Evolutionary conservation across 441 rosid genomes (phyloP), one percentile per base, ranked within the genome.

Genomic region (Adansonia grandidieri): DNA sequence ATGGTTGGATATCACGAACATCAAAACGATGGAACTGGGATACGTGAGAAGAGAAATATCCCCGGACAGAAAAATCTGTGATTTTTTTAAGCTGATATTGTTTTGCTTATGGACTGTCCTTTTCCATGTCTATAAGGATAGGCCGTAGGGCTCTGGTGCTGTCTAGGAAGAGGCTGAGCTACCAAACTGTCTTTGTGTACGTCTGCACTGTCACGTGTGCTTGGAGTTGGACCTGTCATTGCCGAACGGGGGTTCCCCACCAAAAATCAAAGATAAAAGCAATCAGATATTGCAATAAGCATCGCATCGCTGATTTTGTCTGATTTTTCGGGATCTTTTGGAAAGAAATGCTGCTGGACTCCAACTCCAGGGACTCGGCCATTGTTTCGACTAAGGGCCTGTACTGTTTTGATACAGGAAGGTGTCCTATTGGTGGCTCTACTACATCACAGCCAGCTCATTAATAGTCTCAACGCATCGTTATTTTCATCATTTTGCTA

Each of bases 201-300:
- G 77, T 80, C 74, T 78, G 63, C 80, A 74, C 20, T 48, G 32
- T 63, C 77, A 66, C 78, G 73, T 71, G 66, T 67, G 73, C 79
- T 80, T 84, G 81, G 83, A 78, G 57, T 78, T 74, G 78, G 82
- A 80, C 86, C 69, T 66, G 61, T 79, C 83, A 78, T 72, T 48
- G 17, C 42, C 11, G 8, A 17, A 11, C 15, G 5, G 40, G 32
- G 74, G 81, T 61, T 47, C 85, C 72, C 54, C 73, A 19, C 76
- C 76, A 54, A n/a, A 57, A 57, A n/a, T 13, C 73, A 54, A 68
- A 53, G 70, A 60, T 56, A 73, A 73, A 75, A 71, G 20, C 44
- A 19, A 57, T 76, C 80, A 6, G 73, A 78, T 57, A 78, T 57
- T 80, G 77, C 75, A 56, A 28, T 50, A 13, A 70, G 62, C 82